These are phyloP conservation scores for Taphrina flavorubra DNA, from an alignment of 1,139 yeast genomes.

Conservation along the genomic window DNA sequence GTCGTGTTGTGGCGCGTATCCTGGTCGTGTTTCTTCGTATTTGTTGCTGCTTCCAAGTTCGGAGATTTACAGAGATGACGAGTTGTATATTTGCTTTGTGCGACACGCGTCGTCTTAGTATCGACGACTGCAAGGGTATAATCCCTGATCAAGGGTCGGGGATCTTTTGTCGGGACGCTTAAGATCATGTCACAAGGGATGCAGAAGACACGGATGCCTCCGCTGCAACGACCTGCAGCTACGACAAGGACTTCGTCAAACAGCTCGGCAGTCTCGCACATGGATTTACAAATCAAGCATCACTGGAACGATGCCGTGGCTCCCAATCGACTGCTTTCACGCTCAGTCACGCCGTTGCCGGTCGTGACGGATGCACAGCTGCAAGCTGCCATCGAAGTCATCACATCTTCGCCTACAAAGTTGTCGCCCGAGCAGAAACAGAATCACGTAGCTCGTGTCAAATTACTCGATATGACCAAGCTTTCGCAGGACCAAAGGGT, in stretches of 20 bases:
- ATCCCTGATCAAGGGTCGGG: too few species aligned
- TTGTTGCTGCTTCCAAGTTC: neutral
- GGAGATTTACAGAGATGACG: too few species aligned
- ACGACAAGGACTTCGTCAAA: conserved; percentile 8
- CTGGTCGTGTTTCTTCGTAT: neutral
- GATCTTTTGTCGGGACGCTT: too few species aligned
- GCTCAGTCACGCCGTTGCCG: conserved; percentile 12
- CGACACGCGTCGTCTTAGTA: too few species aligned
- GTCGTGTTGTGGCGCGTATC: neutral
- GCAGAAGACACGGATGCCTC: neutral
- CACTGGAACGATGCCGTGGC: conserved; percentile 31
- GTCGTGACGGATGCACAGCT: neutral
- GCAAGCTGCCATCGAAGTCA: conserved; percentile 50
- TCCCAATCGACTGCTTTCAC: conserved; percentile 8
- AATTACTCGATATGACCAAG: conserved; percentile 9
- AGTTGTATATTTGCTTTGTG: too few species aligned
- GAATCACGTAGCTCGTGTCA: conserved; percentile 22
- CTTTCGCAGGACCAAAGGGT: conserved; percentile 22
- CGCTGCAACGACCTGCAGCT: conserved; percentile 4
- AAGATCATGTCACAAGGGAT: neutral
- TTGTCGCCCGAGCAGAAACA: conserved; percentile 18
- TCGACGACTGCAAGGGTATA: too few species aligned
- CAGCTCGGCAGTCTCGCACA: conserved; percentile 24
- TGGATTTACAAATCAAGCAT: conserved; percentile 24
- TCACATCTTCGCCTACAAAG: conserved; percentile 63